These are phyloP conservation scores for Lyophyllum shimeji DNA, from an alignment of 768 basidiomycete genomes.

Conservation along the genomic window DNA sequence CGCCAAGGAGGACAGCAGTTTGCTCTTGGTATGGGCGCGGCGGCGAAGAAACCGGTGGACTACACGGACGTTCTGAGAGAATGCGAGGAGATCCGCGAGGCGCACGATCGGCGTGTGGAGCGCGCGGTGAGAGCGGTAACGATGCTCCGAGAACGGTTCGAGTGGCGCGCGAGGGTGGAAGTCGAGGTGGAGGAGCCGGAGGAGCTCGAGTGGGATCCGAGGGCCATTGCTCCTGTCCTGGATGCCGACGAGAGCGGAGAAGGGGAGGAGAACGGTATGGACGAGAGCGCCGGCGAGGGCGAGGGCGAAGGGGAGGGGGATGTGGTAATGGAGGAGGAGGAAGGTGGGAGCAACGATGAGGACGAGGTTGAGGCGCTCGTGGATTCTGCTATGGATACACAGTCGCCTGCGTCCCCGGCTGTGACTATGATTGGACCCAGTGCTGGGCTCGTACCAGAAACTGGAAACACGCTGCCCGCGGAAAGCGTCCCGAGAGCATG, in stretches of 20 bases:
- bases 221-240: constrained; percentile 22
- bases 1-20: too few species aligned
- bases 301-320: constrained; percentile 26
- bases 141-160: constrained; percentile 77
- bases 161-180: constrained; percentile 80
- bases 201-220: constrained; percentile 71
- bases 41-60: constrained; percentile 38
- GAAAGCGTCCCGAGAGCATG: not conserved
- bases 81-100: constrained; percentile 62
- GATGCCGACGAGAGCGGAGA: constrained; percentile 23
- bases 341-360: constrained; percentile 21
- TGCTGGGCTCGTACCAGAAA: not conserved
- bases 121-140: constrained; percentile 77
- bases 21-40: too few species aligned
- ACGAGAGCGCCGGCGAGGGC: constrained; percentile 16
- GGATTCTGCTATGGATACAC: constrained; percentile 22
- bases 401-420: constrained; percentile 19
- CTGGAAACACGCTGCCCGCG: not conserved
- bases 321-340: constrained; percentile 18
- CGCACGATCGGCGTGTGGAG: constrained; percentile 76
- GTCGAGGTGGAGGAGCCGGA: constrained; percentile 80
- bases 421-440: not conserved
- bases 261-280: constrained; percentile 19
- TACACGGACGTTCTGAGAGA: constrained; percentile 67
- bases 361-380: constrained; percentile 33